Base-by-base conservation (phyloP, 768 basidiomycete genomes). In the Leccinum truebloodii region DNA sequence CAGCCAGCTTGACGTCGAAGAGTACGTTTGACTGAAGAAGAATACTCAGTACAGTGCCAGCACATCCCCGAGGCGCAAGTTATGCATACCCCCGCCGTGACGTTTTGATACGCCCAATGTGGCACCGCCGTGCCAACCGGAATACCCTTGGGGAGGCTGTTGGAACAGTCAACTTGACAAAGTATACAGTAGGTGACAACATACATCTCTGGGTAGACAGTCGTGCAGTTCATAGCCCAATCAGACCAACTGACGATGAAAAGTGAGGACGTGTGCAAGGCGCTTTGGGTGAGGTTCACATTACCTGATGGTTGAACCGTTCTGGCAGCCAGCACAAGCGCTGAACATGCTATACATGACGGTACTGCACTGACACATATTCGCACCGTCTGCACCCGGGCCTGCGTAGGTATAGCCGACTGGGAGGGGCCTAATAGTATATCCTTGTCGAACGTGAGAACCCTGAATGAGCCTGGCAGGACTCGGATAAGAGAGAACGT, bases 51-150 rank as follows among this genome's bases (percentile, higher is more conserved):
- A 63, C 16, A 62, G 37, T 55, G 13, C 37, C 20, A 20, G 18
- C 20, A 26, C 9, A 60, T 10, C 10, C 6, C 1, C 41, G 8
- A 0, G 4, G 35, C 22, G 14, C 10, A 26, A 35, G 48, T 63
- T 69, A 48, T 44, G 39, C 81, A 50, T 66, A 81, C 80, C 24
- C 24, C 24, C 24, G 24, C 24, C 65, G 76, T 70, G n/a, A 87
- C 81, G 57, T 85, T 80, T 34, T 83, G 71, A 61, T 81, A 89
- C 12, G 86, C 86, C 87, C 87, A 89, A 13, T 79, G 79, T 9
- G 86, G 87, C 24, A 88, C 77, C 12, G 75, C 72, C 2, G 82
- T 76, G 9, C 79, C 80, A 0, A 66, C 60, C 3, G 87, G 86
- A 52, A 88, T 71, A n/a, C 72, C 66, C 13, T 73, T 54, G 0